These are phyloP conservation scores for Lecanicillium sp. DNA, from an alignment of 2,329 filamentous ascomycete genomes.

Conservation along the genomic window DNA sequence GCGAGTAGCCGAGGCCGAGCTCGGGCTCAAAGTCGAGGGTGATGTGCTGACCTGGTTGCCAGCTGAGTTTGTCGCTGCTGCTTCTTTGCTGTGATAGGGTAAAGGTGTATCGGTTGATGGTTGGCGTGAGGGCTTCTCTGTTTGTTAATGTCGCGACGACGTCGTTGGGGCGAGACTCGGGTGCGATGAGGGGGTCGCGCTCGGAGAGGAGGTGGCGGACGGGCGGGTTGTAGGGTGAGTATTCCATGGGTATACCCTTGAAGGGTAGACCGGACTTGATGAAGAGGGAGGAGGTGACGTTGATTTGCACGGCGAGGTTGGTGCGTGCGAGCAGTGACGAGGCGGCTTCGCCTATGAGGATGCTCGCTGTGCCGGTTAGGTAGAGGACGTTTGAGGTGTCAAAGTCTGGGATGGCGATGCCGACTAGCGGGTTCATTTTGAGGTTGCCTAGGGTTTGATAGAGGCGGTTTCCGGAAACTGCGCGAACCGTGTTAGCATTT, in stretches of 20 bases:
- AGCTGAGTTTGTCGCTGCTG: slow-evolving; percentile 24
- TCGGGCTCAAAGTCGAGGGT: slow-evolving; percentile 66
- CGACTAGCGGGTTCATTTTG: slow-evolving; percentile 55
- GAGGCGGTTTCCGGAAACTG: slow-evolving; percentile 68
- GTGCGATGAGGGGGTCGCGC: slow-evolving; percentile 18
- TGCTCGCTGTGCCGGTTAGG: slow-evolving; percentile 58
- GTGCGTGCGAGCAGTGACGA: slow-evolving; percentile 56
- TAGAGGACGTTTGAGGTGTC: slow-evolving; percentile 66
- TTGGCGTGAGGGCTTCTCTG: slow-evolving; percentile 56
- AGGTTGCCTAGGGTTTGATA: slow-evolving; percentile 83
- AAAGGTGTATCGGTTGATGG: slow-evolving; percentile 57
- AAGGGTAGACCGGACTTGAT: slow-evolving; percentile 62
- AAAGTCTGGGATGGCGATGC: slow-evolving; percentile 68
- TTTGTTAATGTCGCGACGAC: slow-evolving; percentile 47
- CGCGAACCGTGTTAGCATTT: slow-evolving; percentile 10
- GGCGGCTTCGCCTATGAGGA: slow-evolving; percentile 59
- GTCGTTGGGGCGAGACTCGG: slow-evolving; percentile 12
- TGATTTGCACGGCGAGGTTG: slow-evolving; percentile 66
- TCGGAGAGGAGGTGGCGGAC: slow-evolving; percentile 59
- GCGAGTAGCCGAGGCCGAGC: slow-evolving; percentile 65
- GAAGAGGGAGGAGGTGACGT: slow-evolving; percentile 51
- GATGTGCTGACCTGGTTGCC: slow-evolving; percentile 68
- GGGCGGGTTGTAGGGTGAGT: slow-evolving; percentile 73
- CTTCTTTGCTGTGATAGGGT: slow-evolving; percentile 18
- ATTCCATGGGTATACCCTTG: slow-evolving; percentile 48